A percentile compares a stretch with the other conserved stretches of the same genome.
phyloP scores from a whole-genome alignment of 768 basidiomycete species.

The Xerocomellus dryophilus region DNA sequence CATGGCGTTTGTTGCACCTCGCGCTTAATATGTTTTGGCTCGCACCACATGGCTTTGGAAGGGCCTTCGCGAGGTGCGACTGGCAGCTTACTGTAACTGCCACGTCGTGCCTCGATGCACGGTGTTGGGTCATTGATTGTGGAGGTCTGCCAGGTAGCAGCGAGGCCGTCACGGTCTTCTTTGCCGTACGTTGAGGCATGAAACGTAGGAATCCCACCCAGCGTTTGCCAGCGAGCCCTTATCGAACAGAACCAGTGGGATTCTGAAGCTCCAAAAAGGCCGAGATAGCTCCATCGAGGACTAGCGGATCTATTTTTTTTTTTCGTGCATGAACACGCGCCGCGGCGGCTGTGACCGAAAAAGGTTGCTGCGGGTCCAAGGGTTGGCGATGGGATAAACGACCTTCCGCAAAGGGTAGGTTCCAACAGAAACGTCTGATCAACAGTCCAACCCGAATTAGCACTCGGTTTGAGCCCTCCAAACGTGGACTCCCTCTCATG shows the following conservation, averaged over 20 bases:
- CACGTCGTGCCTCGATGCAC: neutral
- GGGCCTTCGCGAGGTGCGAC: neutral
- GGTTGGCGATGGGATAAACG: conserved; percentile 18
- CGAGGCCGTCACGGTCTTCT: neutral
- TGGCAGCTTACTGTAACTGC: neutral
- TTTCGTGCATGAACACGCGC: conserved; percentile 7
- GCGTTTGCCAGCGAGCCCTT: neutral
- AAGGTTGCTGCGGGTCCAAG: conserved; percentile 6
- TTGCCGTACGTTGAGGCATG: neutral
- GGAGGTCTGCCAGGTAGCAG: neutral
- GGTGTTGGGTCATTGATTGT: neutral
- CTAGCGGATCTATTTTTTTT: neutral
- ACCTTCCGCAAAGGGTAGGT: conserved; percentile 17
- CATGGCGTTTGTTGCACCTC: conserved; percentile 9
- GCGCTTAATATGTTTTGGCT: neutral
- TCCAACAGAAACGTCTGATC: conserved; percentile 33
- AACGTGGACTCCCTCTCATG: conserved; percentile 9
- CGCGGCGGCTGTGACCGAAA: conserved; percentile 1
- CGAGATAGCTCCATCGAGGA: conserved; percentile 19
- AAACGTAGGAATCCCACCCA: neutral
- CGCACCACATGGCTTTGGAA: neutral
- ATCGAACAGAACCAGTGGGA: neutral
- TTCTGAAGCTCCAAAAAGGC: neutral
- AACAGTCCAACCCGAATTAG: conserved; percentile 10
- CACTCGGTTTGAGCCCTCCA: conserved; percentile 19